Evolutionary conservation across 257 asterid species (phyloP), one percentile per base, ranked within the genome.

Genomic region (Rhazya stricta): DNA sequence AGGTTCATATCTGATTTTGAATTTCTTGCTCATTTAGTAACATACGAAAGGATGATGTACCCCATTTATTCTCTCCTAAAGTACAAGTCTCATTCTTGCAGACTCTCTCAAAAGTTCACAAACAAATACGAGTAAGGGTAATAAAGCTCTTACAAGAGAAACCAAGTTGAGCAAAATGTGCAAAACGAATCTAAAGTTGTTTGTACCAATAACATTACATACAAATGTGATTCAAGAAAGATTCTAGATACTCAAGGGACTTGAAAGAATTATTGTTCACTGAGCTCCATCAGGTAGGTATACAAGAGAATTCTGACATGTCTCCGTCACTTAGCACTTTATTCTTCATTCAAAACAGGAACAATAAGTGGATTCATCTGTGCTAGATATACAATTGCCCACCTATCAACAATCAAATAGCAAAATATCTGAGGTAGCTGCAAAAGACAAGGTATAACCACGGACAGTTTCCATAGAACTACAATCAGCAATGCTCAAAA

Each of bases 351-450:
- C 86, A 92, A 75, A 75, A 92, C 83, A 23, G 97, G 97, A 71
- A 92, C 97, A 42, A 92, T 90, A 27, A 92, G 94, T 58, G 97
- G 97, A 5, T 90, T 92, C 97, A 92, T 84, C 87, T 92, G 97
- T 66, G 97, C 88, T 79, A 92, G 74, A 86, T 90, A 92, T 70
- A 92, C 97, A 60, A 92, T 92, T 36, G 96, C 97, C 96, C 97
- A 92, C 97, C 96, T 92, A 50, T 71, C 72, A 74, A 71, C 6
- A 74, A 71, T 42, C 58, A 75, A 51, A 41, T 41, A 71, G 78
- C 77, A 23, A 50, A 73, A 53, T 60, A 76, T 10, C 60, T 71
- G 65, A 74, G 54, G 48, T 32, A 32, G 30, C 67, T 67, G 60
- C 41, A 43, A 27, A 45, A 61, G 29, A 45, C 42, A 30, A 66